These are phyloP conservation scores for Pythium rishiriense DNA, from an alignment of 352 stramenopile genomes.

Conservation along the genomic window DNA sequence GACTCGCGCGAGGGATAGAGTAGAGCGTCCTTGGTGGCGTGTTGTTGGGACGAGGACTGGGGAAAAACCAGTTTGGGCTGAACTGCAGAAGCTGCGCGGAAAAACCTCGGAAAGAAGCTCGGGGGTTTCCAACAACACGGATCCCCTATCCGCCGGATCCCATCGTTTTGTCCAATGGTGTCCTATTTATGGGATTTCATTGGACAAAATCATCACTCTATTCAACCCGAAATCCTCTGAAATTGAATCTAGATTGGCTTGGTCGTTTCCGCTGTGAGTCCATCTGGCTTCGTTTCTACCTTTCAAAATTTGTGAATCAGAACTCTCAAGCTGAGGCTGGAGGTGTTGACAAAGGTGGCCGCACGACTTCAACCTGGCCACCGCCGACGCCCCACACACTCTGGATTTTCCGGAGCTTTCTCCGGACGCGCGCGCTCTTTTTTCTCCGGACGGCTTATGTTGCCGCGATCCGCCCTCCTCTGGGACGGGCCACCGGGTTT, in stretches of 20 bases:
- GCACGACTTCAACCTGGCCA: too few species aligned
- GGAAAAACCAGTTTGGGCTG: not conserved
- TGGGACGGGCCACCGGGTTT: not conserved
- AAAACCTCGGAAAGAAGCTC: not conserved
- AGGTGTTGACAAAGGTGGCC: too few species aligned
- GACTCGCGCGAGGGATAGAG: too few species aligned
- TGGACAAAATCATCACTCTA: not conserved
- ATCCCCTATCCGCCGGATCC: not conserved
- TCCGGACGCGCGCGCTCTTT: too few species aligned
- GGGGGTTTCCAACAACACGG: not conserved
- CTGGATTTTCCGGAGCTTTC: too few species aligned
- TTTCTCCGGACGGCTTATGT: too few species aligned
- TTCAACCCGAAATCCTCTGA: not conserved
- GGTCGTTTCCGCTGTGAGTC: not conserved
- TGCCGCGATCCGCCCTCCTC: not conserved
- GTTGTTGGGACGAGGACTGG: too few species aligned
- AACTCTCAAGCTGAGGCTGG: too few species aligned
- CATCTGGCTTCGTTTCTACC: too few species aligned
- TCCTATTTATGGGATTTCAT: not conserved
- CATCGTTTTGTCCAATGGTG: not conserved
- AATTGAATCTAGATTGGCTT: not conserved
- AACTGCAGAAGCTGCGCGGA: not conserved
- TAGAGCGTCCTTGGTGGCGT: too few species aligned
- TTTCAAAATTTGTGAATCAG: too few species aligned
- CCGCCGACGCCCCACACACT: too few species aligned